Conservation (phyloP, 2,329 filamentous ascomycete species). For the Scedosporium dehoogii region DNA sequence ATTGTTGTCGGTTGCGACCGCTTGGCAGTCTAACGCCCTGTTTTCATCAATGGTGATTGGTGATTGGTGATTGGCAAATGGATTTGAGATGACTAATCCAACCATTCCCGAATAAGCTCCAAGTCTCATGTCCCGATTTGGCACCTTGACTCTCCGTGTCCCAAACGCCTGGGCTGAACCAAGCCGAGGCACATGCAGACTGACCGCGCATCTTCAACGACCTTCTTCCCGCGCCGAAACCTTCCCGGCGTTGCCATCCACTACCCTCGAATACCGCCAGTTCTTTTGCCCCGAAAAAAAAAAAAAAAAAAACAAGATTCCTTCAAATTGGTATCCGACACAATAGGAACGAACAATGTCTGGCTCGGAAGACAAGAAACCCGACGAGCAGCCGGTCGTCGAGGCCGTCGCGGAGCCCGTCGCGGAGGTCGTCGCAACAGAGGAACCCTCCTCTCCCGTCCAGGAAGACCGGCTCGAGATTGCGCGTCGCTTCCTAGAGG, state of each 20-base stretch:
- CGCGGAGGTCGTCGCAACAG: background rate
- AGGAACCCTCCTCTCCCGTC: conserved; percentile 10
- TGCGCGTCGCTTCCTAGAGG: conserved; percentile 65
- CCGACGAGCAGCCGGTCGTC: background rate
- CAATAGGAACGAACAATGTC: background rate
- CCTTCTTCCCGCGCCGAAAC: background rate
- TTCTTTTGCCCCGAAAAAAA: too few relatives aligned
- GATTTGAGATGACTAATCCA: too few relatives aligned
- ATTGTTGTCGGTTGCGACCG: too few relatives aligned
- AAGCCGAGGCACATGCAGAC: background rate
- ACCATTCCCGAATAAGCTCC: too few relatives aligned
- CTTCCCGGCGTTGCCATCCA: background rate
- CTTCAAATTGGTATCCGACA: background rate
- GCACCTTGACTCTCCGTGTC: background rate
- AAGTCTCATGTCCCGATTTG: too few relatives aligned
- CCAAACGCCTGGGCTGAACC: background rate
- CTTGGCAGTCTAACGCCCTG: too few relatives aligned
- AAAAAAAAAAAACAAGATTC: too few relatives aligned
- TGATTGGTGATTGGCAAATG: too few relatives aligned
- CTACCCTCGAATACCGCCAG: background rate
- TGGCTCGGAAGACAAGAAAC: background rate
- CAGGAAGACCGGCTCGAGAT: conserved; percentile 39
- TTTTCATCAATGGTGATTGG: too few relatives aligned
- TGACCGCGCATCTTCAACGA: background rate
- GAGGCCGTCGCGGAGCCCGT: background rate